Conservation (phyloP, 2,329 filamentous ascomycete genomes). For the Mycogone perniciosa region DNA sequence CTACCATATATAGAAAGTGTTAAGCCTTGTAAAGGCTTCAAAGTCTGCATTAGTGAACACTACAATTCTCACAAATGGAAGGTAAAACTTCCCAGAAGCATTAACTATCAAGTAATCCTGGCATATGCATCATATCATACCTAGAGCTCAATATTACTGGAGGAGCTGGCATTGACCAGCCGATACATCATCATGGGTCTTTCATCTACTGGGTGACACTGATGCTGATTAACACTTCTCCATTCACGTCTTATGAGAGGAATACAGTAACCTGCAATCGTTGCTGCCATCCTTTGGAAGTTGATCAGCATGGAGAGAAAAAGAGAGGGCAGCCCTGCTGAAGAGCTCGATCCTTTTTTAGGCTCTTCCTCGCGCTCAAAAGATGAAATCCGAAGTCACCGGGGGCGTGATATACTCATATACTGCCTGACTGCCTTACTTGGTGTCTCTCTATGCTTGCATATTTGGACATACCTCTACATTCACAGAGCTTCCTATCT, state of each 20-base stretch:
- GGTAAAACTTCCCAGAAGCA: neutral
- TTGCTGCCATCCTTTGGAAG: neutral
- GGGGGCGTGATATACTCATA: neutral
- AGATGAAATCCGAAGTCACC: neutral
- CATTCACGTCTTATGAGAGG: neutral
- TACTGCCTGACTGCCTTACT: neutral
- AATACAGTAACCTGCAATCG: neutral
- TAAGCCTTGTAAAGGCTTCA: neutral
- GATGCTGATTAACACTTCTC: neutral
- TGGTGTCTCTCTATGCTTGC: neutral
- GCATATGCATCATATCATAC: neutral
- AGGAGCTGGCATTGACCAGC: neutral
- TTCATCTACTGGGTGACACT: neutral
- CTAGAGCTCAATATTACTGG: neutral
- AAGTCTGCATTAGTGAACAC: neutral
- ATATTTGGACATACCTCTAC: constrained; percentile 2
- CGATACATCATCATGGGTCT: neutral
- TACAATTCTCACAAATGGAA: neutral
- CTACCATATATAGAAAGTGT: neutral
- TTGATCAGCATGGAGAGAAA: neutral
- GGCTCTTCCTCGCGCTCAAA: neutral
- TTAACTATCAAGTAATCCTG: too few relatives aligned
- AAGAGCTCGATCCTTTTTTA: constrained; percentile 2
- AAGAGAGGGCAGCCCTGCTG: constrained; percentile 2
- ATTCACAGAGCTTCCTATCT: constrained; percentile 3